Evolutionary conservation across 768 basidiomycete species (phyloP), one percentile per base, ranked within the genome.

Genomic region (Amanita jacksonii): DNA sequence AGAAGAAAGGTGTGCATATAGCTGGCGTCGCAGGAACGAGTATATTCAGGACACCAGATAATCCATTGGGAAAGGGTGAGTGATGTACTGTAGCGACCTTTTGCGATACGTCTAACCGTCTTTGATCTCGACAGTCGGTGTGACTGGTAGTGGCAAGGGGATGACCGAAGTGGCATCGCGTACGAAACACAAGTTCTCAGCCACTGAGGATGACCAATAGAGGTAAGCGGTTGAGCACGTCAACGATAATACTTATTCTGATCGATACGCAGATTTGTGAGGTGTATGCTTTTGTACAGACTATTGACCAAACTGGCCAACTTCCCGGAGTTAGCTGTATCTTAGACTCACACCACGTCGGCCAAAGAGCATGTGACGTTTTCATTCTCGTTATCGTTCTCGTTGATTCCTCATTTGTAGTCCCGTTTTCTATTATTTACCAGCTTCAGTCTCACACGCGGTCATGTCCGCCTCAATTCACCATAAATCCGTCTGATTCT

Each of bases 41-140:
- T 54, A 92, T 92, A 51, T 93, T 93, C 72, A 89, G 90, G 67
- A 93, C 88, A 3, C 91, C 91, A 9, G 90, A 91, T 52, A 91
- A 92, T 57, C 90, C 90, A 8, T 58, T 88, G 15, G 91, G 90
- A 19, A 76, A 70, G 73, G 90, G 90, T 85, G 54, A 35, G 74
- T 58, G 46, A 62, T 52, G 45, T 48, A 47, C 22, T 43, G 20
- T 24, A 44, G 25, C 33, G 27, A 28, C 27, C 27, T 22, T 27
- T 44, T 42, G 8, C 18, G 12, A 12, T n/a, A 15, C 31, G 33
- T 40, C 37, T 41, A 37, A 47, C 35, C 47, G 31, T 51, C 38
- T 49, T 59, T 34, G 58, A 54, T 25, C 53, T 25, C 28, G 24
- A 40, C 50, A 91, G 89, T 92, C 41, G 89, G 89, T n/a, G 89